These are phyloP conservation scores for Didymella exigua DNA, from an alignment of 2,329 filamentous ascomycete species.

Conservation along the genomic window DNA sequence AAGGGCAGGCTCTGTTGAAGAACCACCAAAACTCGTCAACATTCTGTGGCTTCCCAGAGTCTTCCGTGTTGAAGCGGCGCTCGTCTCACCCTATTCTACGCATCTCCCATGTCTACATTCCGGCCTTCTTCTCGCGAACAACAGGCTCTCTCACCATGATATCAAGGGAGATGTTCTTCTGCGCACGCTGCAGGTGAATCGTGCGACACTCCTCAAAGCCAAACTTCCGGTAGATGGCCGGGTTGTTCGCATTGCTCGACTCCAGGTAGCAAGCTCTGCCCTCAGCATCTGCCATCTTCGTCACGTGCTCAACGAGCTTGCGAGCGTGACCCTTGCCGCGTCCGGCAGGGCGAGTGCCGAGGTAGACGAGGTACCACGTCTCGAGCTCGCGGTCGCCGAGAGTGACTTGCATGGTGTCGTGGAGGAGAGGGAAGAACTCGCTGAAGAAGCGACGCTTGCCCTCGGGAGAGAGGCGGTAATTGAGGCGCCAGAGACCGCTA, in stretches of 20 bases:
- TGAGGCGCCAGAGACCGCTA: conserved; percentile 77
- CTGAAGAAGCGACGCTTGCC: conserved; percentile 75
- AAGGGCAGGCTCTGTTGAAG: conserved; percentile 31
- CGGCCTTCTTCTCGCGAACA: conserved; percentile 26
- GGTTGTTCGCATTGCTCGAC: conserved; percentile 72
- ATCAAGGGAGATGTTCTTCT: conserved; percentile 67
- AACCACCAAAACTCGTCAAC: background rate
- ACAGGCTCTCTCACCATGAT: conserved; percentile 81
- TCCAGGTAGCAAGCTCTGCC: conserved; percentile 76
- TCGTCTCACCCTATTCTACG: conserved; percentile 1
- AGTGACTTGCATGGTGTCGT: conserved; percentile 71
- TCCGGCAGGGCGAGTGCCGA: conserved; percentile 74
- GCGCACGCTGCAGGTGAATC: conserved; percentile 66
- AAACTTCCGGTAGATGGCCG: conserved; percentile 74
- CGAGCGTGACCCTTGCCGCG: conserved; percentile 75
- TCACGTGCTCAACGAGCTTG: conserved; percentile 73
- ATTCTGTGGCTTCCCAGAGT: conserved; percentile 2
- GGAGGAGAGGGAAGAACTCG: conserved; percentile 76
- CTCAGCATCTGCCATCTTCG: conserved; percentile 68
- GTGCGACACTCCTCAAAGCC: conserved; percentile 71
- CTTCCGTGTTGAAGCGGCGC: conserved; percentile 35
- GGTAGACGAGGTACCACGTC: conserved; percentile 82
- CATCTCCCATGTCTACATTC: conserved; percentile 9
- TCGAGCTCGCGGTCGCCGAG: conserved; percentile 70
- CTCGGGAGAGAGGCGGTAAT: conserved; percentile 74